phyloP scores from a whole-genome alignment of 306 rosid species.

The Prunus dulcis region DNA sequence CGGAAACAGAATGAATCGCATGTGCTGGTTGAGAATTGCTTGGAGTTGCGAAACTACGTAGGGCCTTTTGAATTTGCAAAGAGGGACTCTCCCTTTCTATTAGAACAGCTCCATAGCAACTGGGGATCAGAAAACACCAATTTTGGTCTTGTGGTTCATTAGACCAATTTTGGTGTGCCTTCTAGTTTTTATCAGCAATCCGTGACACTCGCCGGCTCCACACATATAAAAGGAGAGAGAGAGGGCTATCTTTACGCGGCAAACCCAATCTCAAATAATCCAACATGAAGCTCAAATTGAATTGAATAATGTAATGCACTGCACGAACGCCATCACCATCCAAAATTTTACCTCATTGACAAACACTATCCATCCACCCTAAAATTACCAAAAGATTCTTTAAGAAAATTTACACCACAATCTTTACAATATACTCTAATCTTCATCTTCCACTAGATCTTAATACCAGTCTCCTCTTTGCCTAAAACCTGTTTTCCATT shows the following conservation, averaged over 20 bases:
- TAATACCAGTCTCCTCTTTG: conserved; percentile 9
- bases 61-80: too few relatives aligned
- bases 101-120: too few relatives aligned
- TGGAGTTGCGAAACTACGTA: too few relatives aligned
- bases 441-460: neutral
- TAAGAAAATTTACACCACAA: conserved; percentile 16
- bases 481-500: conserved; percentile 12
- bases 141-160: too few relatives aligned
- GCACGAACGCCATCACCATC: neutral
- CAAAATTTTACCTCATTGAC: neutral
- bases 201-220: too few relatives aligned
- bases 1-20: too few relatives aligned
- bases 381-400: neutral
- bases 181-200: too few relatives aligned
- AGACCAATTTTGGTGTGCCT: too few relatives aligned
- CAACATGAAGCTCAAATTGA: neutral
- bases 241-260: too few relatives aligned
- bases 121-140: too few relatives aligned
- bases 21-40: too few relatives aligned
- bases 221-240: neutral
- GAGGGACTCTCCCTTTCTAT: too few relatives aligned
- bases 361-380: neutral
- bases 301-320: neutral
- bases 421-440: conserved; percentile 1
- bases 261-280: neutral